Conservation (phyloP, 768 basidiomycete species). For the Tulasnella sp. region DNA sequence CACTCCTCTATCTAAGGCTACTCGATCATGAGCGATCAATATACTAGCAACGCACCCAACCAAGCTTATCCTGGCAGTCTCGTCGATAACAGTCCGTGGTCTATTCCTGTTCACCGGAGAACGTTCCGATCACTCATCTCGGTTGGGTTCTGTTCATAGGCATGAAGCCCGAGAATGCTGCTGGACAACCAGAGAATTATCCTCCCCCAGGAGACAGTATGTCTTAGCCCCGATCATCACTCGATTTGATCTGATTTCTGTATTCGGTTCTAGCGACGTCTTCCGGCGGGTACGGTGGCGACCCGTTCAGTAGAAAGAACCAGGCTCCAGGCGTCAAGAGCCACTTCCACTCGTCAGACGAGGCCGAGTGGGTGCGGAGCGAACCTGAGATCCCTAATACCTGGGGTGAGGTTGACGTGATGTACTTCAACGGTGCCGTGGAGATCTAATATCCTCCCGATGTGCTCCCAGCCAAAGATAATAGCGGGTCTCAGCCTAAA, state of each 20-base stretch:
- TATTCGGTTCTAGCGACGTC: slow-evolving; percentile 6
- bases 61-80: slow-evolving; percentile 12
- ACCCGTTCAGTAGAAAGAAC: slow-evolving; percentile 27
- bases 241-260: background rate
- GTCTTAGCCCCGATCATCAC: background rate
- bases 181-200: slow-evolving; percentile 18
- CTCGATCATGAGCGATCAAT: slow-evolving; percentile 29
- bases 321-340: slow-evolving; percentile 24
- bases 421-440: background rate
- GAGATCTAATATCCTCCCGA: background rate
- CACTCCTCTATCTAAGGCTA: slow-evolving; percentile 25
- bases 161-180: slow-evolving; percentile 27
- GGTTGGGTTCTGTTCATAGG: slow-evolving; percentile 5
- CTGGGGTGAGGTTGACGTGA: background rate
- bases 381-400: background rate
- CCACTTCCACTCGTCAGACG: slow-evolving; percentile 20
- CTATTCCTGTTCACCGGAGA: background rate
- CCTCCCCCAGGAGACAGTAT: slow-evolving; percentile 28
- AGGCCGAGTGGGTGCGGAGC: background rate
- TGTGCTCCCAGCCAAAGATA: background rate
- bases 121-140: slow-evolving; percentile 9
- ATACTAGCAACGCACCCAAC: slow-evolving; percentile 19
- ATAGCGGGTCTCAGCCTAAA: background rate
- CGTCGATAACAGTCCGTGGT: slow-evolving; percentile 30
- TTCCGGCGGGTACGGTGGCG: slow-evolving; percentile 31